These are phyloP conservation scores for Alternaria gansuensis DNA, from an alignment of 2,329 filamentous ascomycete species.

Conservation along the genomic window DNA sequence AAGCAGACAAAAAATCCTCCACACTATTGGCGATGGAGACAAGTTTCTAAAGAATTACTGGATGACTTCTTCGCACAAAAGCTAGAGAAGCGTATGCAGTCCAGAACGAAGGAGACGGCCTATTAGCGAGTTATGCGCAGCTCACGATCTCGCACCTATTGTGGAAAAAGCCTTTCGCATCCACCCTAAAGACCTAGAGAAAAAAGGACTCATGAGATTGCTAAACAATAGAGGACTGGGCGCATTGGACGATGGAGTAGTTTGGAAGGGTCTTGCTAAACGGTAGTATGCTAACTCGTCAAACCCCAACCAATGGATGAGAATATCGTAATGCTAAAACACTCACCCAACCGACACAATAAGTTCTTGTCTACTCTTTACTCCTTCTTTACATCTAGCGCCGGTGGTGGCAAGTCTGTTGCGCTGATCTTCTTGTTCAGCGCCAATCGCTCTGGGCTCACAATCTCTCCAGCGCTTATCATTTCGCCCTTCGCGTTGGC, in stretches of 20 bases:
- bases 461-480: constrained; percentile 3
- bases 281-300: not conserved
- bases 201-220: not conserved
- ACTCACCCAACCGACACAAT: not conserved
- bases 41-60: no score
- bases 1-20: no score
- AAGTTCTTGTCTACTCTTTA: not conserved
- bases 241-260: not conserved
- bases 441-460: constrained; percentile 3
- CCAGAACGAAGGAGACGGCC: not conserved
- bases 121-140: not conserved
- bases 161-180: not conserved
- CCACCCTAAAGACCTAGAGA: not conserved
- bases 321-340: not conserved
- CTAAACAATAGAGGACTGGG: not conserved
- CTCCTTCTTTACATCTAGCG: constrained; percentile 19
- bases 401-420: constrained; percentile 20
- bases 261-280: not conserved
- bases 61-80: no score
- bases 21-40: no score
- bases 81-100: not conserved
- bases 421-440: constrained; percentile 18
- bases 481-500: constrained; percentile 15
- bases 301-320: not conserved
- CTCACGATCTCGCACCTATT: not conserved